Base-by-base conservation (phyloP, 2,329 filamentous ascomycete species). In the Lojkania enalia region DNA sequence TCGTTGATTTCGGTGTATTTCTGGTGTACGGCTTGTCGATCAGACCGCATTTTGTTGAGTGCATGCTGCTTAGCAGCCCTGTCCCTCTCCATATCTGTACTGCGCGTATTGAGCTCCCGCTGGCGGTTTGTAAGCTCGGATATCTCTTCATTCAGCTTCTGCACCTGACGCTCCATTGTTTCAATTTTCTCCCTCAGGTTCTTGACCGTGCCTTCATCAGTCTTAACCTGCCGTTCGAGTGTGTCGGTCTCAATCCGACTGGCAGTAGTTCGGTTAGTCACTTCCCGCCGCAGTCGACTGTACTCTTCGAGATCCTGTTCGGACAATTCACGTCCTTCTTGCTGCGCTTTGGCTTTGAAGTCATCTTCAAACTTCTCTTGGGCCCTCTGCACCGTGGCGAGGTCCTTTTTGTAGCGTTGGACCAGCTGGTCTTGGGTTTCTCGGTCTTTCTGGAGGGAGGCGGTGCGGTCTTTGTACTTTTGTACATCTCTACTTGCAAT, bases 111-210 rank as follows among this genome's bases (percentile, higher is more conserved):
- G 11, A 85, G 79, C 3, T 81, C 72, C 29, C 80, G 74, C 58
- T 83, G 87, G 45, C 88, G 83, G 58, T 90, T 84, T 48, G 81
- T 77, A 48, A 95, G 82, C 13, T 79, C 81, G 29, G 77, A 72
- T 13, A 90, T 74, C 50, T 96, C 90, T 3, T 79, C 77, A 49
- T 89, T 83, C 3, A 94, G 76, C 53, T 86, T 90, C 50, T 88
- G 82, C 11, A 88, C 78, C 25, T 86, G 82, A 58, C 84, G 85
- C 52, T 94, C 80, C 13, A 86, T 83, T 42, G 80, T 84, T 54
- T 96, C 90, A 21, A 96, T 85, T 66, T 90, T 96, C 62, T 88
- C 88, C 69, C 88, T 91, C 51, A 97, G 77, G 52, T 87, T 96
- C 61, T 88, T 92, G 48, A 92, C 87, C 0, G 90, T 94, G 48